Conservation (phyloP, 2,329 filamentous ascomycete genomes). For the Pestalotiopsis sp. region DNA sequence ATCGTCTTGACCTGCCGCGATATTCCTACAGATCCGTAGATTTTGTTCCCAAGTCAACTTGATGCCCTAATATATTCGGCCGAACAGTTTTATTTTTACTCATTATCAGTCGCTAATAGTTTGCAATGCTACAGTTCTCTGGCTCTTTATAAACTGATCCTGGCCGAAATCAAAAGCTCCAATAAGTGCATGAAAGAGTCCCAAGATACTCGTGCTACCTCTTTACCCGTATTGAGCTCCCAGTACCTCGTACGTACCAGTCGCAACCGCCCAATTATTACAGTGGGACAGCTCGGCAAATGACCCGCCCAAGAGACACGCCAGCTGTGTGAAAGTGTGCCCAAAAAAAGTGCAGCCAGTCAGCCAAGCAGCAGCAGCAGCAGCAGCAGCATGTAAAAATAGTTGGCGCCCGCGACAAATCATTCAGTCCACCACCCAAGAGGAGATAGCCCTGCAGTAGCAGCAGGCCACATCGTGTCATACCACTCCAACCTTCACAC, state of each 20-base stretch:
- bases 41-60: neutral
- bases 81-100: too few species aligned
- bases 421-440: neutral
- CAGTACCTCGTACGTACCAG: neutral
- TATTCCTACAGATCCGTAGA: neutral
- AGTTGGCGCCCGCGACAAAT: conserved; percentile 13
- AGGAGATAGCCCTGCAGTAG: conserved; percentile 2
- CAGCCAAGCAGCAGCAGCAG: neutral
- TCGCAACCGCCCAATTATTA: neutral
- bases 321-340: conserved; percentile 1
- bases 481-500: neutral
- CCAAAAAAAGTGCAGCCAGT: neutral
- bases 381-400: conserved; percentile 8
- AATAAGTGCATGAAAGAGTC: neutral
- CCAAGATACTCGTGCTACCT: neutral
- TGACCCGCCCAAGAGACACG: neutral
- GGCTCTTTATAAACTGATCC: too few species aligned
- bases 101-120: too few species aligned
- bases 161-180: neutral
- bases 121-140: too few species aligned
- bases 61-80: neutral
- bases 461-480: conserved; percentile 1
- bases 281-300: neutral
- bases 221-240: neutral
- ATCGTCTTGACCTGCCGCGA: too few species aligned